phyloP scores from a whole-genome alignment of 2,329 filamentous ascomycete species.

The Alternaria conjuncta region DNA sequence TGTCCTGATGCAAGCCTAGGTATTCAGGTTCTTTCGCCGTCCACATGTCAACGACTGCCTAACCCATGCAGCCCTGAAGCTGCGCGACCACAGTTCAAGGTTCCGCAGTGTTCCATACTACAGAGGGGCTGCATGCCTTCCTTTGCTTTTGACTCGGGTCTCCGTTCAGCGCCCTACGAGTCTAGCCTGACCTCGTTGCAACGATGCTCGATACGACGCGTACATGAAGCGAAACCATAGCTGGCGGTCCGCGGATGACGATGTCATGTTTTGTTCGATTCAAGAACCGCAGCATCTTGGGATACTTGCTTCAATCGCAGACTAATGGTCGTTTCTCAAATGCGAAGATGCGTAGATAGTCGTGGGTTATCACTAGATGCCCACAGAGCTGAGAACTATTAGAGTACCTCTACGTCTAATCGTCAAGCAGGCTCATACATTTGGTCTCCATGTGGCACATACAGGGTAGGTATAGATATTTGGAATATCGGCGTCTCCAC shows the following conservation, averaged over 20 bases:
- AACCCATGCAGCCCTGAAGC: not conserved
- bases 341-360: not conserved
- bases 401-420: not conserved
- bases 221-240: not conserved
- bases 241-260: not conserved
- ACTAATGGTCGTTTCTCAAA: not conserved
- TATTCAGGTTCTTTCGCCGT: not conserved
- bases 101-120: not conserved
- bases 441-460: not conserved
- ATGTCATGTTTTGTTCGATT: not conserved
- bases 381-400: too few relatives aligned
- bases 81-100: not conserved
- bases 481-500: not conserved
- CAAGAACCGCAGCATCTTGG: not conserved
- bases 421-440: not conserved
- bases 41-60: not conserved
- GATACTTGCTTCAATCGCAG: not conserved
- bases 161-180: not conserved
- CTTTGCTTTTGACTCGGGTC: not conserved
- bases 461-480: not conserved
- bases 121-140: not conserved
- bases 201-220: not conserved
- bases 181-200: not conserved
- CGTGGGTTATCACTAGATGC: not conserved
- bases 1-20: not conserved